A percentile compares a stretch with the other conserved stretches of the same genome.
phyloP scores from a whole-genome alignment of 805 yeast genomes.

The Candida loeiensis region DNA sequence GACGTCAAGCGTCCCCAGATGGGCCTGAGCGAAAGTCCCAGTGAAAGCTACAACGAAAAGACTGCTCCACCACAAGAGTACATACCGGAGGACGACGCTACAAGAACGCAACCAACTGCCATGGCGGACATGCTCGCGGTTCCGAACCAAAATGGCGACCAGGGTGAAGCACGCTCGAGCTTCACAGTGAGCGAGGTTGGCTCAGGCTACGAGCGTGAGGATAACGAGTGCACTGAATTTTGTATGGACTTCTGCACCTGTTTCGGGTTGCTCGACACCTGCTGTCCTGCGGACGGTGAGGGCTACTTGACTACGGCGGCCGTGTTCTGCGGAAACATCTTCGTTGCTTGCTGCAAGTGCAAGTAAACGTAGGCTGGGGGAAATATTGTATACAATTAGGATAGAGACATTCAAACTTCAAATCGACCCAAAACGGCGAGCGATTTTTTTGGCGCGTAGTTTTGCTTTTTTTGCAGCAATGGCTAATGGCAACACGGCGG shows the following conservation, averaged over 20 bases:
- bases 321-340: constrained; percentile 34
- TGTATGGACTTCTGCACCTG: constrained; percentile 36
- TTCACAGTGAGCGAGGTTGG: constrained; percentile 21
- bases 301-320: constrained; percentile 38
- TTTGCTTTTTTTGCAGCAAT: constrained; percentile 7
- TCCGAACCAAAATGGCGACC: constrained; percentile 1
- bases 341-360: constrained; percentile 34
- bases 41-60: background rate
- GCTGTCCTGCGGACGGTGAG: constrained; percentile 41
- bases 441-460: constrained; percentile 1
- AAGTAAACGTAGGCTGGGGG: constrained; percentile 1
- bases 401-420: too few species aligned
- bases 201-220: constrained; percentile 37
- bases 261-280: constrained; percentile 38
- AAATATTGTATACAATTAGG: background rate
- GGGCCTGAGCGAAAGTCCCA: background rate
- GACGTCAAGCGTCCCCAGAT: background rate
- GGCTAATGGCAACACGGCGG: constrained; percentile 2
- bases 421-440: background rate
- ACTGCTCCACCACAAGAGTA: background rate
- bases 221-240: constrained; percentile 41
- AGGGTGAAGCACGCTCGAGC: constrained; percentile 14
- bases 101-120: constrained; percentile 4
- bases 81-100: constrained; percentile 2
- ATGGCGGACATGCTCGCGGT: constrained; percentile 1